These are phyloP conservation scores for Kandelia obovata DNA, from an alignment of 345 rosid species.

Conservation along the genomic window DNA sequence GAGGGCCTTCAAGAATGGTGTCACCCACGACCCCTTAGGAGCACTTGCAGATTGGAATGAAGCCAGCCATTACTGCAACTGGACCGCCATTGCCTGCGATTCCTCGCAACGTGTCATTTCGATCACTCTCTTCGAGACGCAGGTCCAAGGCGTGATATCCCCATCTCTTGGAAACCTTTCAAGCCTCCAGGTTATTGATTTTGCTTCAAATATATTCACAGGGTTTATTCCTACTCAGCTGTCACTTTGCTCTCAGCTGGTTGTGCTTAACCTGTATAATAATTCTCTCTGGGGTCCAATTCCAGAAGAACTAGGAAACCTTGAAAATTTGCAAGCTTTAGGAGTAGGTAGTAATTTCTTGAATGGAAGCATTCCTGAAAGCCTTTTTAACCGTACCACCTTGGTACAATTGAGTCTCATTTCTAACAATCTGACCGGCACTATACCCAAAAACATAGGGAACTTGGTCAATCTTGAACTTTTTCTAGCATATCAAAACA, in stretches of 20 bases:
- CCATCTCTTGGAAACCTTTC: conserved; percentile 67
- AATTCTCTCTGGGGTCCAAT: conserved; percentile 66
- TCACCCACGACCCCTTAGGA: conserved; percentile 55
- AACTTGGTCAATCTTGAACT: conserved; percentile 55
- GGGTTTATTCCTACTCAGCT: conserved; percentile 61
- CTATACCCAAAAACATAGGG: conserved; percentile 52
- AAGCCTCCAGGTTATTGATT: conserved; percentile 87
- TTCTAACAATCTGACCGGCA: conserved; percentile 62
- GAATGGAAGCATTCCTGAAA: conserved; percentile 56
- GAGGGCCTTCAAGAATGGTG: conserved; percentile 50
- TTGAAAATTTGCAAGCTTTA: conserved; percentile 43
- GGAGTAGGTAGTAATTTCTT: conserved; percentile 60
- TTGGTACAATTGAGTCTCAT: conserved; percentile 40
- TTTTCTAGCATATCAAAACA: conserved; percentile 40
- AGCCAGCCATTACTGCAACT: conserved; percentile 60
- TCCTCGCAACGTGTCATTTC: conserved; percentile 41
- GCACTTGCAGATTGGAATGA: conserved; percentile 58
- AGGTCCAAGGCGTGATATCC: conserved; percentile 63
- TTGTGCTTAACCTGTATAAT: conserved; percentile 37
- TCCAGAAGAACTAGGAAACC: conserved; percentile 56
- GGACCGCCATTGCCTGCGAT: conserved; percentile 75
- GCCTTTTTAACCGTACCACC: conserved; percentile 51
- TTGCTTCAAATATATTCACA: conserved; percentile 52
- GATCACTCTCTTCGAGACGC: conserved; percentile 51
- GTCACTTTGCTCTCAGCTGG: conserved; percentile 52